Base-by-base conservation (phyloP, 129 eudicot species). In the Tagetes patula region DNA sequence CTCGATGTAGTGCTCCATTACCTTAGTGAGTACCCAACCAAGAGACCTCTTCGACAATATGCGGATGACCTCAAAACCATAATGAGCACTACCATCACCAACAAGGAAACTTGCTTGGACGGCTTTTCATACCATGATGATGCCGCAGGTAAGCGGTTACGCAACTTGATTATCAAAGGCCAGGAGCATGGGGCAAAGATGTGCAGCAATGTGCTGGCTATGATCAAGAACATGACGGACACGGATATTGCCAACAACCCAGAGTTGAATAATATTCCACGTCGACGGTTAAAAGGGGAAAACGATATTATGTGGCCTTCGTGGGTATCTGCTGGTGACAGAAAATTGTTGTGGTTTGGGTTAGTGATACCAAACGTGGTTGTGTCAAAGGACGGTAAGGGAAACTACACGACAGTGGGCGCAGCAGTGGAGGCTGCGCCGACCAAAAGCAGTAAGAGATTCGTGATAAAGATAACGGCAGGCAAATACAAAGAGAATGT, bases 41-140 rank as follows among this genome's bases (percentile, higher is more conserved):
- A 78, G 32, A 80, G 84, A 43, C 7, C n/a, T 8, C 40, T 77
- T 61, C 85, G 27, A 27, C 48, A 66, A 11, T 88, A 92, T 11
- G 95, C 88, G 1, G 84, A 77, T 4, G 89, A 92, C 76, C 93
- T 92, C 47, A 92, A 76, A 40, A 92, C 98, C 5, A 79, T 89
- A 2, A 67, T 89, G 34, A 87, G 95, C 69, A 20, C 98, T 2
- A 85, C 96, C 66, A 89, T 87, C 53, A 87, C 93, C 32, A 85
- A 87, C 72, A 84, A 80, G 14, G 79, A 65, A 55, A 85, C 89
- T 11, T 87, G 93, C 53, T 65, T 82, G 53, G 93, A 87, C 39
- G 84, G 75, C 27, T 27, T 77, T 3, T 60, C 76, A 11, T 48
- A 36, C 2, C 60, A 79, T 84, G 52, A 32, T 5, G 37, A 46